phyloP scores from a whole-genome alignment of 108 stramenopile genomes.

The Asterionellopsis glacialis region DNA sequence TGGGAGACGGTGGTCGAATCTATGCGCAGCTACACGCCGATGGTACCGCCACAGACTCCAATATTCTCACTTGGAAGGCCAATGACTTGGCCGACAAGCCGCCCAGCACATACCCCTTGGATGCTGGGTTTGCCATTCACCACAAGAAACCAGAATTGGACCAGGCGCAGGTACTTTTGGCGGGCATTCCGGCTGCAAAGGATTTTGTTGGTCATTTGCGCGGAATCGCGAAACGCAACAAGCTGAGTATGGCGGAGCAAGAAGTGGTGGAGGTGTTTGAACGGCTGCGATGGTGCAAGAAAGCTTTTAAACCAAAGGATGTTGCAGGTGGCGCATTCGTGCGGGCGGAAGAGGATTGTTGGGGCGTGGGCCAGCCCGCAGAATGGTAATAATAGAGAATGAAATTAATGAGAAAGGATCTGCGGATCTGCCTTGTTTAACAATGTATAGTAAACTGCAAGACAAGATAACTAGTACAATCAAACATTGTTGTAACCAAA shows the following conservation, averaged over 20 bases:
- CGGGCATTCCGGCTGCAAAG: not conserved
- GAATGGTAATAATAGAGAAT: too few species aligned
- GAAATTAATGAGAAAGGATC: too few species aligned
- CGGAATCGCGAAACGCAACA: not conserved
- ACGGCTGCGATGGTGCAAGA: not conserved
- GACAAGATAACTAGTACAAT: too few species aligned
- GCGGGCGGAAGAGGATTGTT: too few species aligned
- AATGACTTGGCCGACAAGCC: not conserved
- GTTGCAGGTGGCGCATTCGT: not conserved
- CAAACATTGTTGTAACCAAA: too few species aligned
- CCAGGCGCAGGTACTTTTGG: not conserved
- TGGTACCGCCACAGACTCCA: not conserved
- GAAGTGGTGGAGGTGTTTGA: not conserved
- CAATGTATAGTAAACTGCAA: too few species aligned
- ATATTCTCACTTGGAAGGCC: not conserved
- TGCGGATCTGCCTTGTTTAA: too few species aligned
- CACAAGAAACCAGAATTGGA: not conserved
- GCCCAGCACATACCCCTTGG: not conserved
- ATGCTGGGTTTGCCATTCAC: not conserved
- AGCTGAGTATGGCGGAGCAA: not conserved
- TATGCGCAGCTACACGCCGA: not conserved
- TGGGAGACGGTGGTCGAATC: not conserved
- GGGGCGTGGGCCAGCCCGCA: too few species aligned
- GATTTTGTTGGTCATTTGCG: not conserved
- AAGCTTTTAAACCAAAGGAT: not conserved